These are phyloP conservation scores for Arbutus unedo DNA, from an alignment of 148 eudicot genomes.

Conservation along the genomic window DNA sequence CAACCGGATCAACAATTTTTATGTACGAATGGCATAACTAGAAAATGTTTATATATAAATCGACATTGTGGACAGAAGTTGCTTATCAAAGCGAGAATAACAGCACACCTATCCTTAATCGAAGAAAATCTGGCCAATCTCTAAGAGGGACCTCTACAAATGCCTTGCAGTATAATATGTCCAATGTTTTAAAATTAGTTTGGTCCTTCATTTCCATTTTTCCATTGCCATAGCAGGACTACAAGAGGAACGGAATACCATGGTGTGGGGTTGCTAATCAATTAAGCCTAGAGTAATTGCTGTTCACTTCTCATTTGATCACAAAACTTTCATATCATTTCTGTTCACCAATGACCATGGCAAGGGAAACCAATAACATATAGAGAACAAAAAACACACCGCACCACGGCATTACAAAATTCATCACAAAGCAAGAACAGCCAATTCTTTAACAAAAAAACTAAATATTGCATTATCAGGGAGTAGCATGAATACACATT, in stretches of 20 bases:
- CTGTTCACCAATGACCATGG: neutral
- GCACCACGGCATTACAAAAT: neutral
- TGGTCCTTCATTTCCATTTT: neutral
- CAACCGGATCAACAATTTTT: no score
- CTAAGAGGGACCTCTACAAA: neutral
- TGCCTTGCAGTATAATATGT: neutral
- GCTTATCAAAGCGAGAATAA: no score
- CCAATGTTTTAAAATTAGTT: neutral
- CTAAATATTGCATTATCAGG: neutral
- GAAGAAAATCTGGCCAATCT: neutral
- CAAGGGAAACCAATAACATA: no score
- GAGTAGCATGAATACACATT: neutral
- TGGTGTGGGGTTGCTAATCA: neutral
- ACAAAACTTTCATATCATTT: neutral
- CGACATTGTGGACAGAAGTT: no score
- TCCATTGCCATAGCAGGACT: neutral
- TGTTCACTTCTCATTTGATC: neutral
- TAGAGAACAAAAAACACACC: neutral
- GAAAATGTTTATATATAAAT: neutral
- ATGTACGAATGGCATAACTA: neutral
- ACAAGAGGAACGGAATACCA: neutral
- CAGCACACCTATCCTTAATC: neutral
- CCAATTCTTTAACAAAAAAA: neutral
- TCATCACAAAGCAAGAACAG: neutral
- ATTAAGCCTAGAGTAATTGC: neutral